A percentile compares a stretch with the other conserved stretches of the same genome.
These are phyloP conservation scores for Ustilaginoidea virens DNA, from an alignment of 2,329 filamentous ascomycete genomes.

Conservation along the genomic window DNA sequence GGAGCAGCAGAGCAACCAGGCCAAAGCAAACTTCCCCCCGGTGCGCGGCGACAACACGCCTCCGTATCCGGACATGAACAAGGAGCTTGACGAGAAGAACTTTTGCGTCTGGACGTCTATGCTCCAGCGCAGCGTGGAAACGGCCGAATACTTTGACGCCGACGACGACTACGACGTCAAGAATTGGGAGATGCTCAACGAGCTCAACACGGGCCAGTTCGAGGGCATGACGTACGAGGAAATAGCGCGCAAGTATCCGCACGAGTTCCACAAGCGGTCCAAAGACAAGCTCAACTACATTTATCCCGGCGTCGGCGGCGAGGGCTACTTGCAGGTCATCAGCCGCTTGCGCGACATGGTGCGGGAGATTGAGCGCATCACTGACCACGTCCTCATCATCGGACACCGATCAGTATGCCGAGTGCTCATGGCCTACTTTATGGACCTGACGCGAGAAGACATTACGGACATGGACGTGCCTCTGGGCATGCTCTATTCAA, in stretches of 20 bases:
- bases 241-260: constrained; percentile 62
- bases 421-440: constrained; percentile 91
- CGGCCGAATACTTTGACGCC: constrained; percentile 71
- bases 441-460: constrained; percentile 76
- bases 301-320: constrained; percentile 88
- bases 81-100: constrained; percentile 61
- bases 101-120: constrained; percentile 99
- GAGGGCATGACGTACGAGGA: constrained; percentile 92
- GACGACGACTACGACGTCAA: constrained; percentile 96
- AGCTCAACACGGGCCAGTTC: constrained; percentile 83
- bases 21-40: constrained; percentile 73
- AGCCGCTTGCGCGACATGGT: constrained; percentile 91
- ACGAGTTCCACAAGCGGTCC: constrained; percentile 68
- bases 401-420: constrained; percentile 85
- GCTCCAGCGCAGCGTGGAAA: constrained; percentile 79
- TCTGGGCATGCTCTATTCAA: constrained; percentile 81
- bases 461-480: constrained; percentile 92
- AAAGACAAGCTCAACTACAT: constrained; percentile 89
- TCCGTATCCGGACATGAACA: constrained; percentile 73
- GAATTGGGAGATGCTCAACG: constrained; percentile 95
- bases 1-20: constrained; percentile 64
- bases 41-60: constrained; percentile 83
- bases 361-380: constrained; percentile 92
- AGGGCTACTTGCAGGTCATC: constrained; percentile 94
- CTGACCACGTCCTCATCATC: constrained; percentile 84